Evolutionary conservation across 1,139 yeast genomes (phyloP), one percentile per base, ranked within the genome.

Genomic region (Hyphopichia wangnamkhiaoensis): DNA sequence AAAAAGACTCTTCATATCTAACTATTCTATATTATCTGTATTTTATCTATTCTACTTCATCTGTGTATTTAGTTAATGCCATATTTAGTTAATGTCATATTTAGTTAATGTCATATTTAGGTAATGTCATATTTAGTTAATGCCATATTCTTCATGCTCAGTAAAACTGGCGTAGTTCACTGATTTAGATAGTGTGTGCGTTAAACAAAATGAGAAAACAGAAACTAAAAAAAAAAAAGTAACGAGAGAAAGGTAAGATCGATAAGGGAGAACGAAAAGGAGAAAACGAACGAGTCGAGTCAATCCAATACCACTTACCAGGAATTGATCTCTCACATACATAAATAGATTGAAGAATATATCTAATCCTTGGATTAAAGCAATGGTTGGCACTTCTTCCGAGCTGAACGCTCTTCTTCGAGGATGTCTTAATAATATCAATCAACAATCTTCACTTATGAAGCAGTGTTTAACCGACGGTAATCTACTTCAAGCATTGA

Each of bases 401-500:
- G 33, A 30, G 7, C 33, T 30, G 41, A 41, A 46, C 28, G 29
- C 48, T 3, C 37, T 50, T 25, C 62, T 82, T 40, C 82, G 79
- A 37, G 76, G 75, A 41, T 74, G 86, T 38, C 65, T 82, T 42
- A 58, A 61, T 39, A 72, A 70, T 47, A 86, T 91, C 51, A 76
- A 74, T 46, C 86, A 81, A 47, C 95, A 91, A 58, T 82, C 87
- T 4, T 68, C 66, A 40, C 74, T 74, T 51, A 90, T 93, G 96
- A 80, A 86, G 50, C 83, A 81, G 52, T 79, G 90, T 51, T 71
- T 93, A 44, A 83, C 82, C 43, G 87, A 84, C 31, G 83, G 83
- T 56, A 63, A 67, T 42, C 72, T 91, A 40, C 81, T 93, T 78
- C 96, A 85, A 54, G 95, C 96, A 0, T 68, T 93, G 45, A 90